Conservation (phyloP, 1,284 basidiomycete species). For the Pyrrhoderma lamaoense region DNA sequence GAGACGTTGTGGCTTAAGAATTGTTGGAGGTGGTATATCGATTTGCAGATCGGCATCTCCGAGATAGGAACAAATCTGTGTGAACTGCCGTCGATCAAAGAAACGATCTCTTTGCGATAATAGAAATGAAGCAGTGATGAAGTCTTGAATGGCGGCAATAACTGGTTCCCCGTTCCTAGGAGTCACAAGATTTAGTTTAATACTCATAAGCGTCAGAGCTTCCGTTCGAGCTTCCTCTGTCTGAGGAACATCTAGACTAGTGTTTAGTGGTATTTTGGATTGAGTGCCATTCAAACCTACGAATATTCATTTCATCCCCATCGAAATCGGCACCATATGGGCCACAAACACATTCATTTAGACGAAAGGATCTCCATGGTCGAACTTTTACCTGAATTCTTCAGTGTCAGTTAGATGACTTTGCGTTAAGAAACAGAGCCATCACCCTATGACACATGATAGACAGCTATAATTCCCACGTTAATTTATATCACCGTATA, state of each 20-base stretch:
- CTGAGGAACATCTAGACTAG: slow-evolving; percentile 82
- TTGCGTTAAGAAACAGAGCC: background rate
- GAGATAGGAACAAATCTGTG: slow-evolving; percentile 94
- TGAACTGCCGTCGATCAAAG: slow-evolving; percentile 92
- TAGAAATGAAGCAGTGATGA: slow-evolving; percentile 96
- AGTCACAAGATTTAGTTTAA: slow-evolving; percentile 96
- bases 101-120: slow-evolving; percentile 91
- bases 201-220: slow-evolving; percentile 95
- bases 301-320: slow-evolving; percentile 99
- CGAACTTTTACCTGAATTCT: slow-evolving; percentile 70
- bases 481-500: slow-evolving; percentile 8
- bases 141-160: slow-evolving; percentile 97
- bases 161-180: slow-evolving; percentile 98
- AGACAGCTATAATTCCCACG: slow-evolving; percentile 59
- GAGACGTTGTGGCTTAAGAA: slow-evolving; percentile 87
- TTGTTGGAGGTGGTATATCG: slow-evolving; percentile 91
- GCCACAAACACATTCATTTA: slow-evolving; percentile 99
- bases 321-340: slow-evolving; percentile 99
- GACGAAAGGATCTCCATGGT: slow-evolving; percentile 95
- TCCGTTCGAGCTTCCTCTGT: slow-evolving; percentile 98
- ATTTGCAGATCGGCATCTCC: slow-evolving; percentile 89
- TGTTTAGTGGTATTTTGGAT: background rate
- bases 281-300: slow-evolving; percentile 39
- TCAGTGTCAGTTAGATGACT: slow-evolving; percentile 3
- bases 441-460: slow-evolving; percentile 96